Evolutionary conservation across 768 basidiomycete species (phyloP).

Genomic region (Suillus cothurnatus): DNA sequence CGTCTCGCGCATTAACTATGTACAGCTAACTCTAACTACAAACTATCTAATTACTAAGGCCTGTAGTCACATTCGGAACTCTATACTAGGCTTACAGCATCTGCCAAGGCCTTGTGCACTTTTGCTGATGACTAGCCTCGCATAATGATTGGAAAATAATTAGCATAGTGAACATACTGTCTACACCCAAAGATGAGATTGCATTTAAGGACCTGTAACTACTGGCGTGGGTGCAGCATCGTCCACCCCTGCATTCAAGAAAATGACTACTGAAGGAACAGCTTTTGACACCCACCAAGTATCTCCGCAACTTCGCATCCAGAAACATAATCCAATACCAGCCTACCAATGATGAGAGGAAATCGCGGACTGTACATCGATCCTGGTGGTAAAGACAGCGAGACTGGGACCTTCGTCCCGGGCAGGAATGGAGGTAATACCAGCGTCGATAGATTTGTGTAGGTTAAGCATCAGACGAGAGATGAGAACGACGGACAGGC

Average conservation of each 20-base stretch:
- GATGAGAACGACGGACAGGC: conserved; percentile 54
- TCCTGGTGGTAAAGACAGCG: background rate
- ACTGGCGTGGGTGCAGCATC: background rate
- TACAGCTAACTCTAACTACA: too few relatives aligned
- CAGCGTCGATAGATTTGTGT: conserved; percentile 37
- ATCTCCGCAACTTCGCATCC: background rate
- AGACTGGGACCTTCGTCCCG: conserved; percentile 48
- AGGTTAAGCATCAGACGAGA: conserved; percentile 61
- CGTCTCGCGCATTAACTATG: too few relatives aligned
- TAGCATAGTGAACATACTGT: background rate
- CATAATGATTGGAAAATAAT: background rate
- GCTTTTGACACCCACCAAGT: background rate
- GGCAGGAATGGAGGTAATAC: conserved; percentile 7
- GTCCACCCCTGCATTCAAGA: background rate
- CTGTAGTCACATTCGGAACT: too few relatives aligned
- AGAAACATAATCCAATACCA: background rate
- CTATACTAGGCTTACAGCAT: too few relatives aligned
- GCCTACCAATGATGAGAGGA: background rate
- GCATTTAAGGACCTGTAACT: background rate
- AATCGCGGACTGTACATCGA: background rate
- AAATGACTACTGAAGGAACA: background rate
- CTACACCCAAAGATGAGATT: too few relatives aligned
- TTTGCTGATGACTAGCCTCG: too few relatives aligned
- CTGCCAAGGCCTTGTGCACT: too few relatives aligned
- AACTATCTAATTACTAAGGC: too few relatives aligned